Percentiles rank a stretch among this genome's conserved stretches.
Evolutionary conservation across 192 early-diverging fungal genomes (phyloP).

Genomic region (Backusella tuberculispora): DNA sequence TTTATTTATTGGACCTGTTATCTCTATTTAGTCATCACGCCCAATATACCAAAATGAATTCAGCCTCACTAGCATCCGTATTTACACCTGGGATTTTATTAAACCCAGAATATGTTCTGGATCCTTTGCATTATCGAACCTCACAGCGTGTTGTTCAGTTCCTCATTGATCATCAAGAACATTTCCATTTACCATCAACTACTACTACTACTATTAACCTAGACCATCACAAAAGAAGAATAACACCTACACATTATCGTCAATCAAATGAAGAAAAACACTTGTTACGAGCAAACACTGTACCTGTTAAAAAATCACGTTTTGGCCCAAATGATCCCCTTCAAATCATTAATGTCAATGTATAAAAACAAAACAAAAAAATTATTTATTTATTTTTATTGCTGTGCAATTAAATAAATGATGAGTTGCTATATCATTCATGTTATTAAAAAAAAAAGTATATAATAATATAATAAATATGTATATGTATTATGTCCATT

Average conservation of each 20-base stretch:
- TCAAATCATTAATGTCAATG: constrained; percentile 32
- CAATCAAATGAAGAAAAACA: constrained; percentile 21
- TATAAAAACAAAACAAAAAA: background rate
- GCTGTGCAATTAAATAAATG: background rate
- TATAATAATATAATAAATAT: background rate
- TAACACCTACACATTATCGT: constrained; percentile 5
- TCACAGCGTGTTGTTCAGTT: constrained; percentile 77
- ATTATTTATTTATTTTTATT: background rate
- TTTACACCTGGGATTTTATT: constrained; percentile 75
- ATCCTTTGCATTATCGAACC: constrained; percentile 72
- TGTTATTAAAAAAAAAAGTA: background rate
- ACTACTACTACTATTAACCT: background rate
- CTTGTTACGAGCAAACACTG: constrained; percentile 30
- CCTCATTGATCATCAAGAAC: constrained; percentile 60
- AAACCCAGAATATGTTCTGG: constrained; percentile 67
- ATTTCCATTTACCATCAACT: constrained; percentile 29
- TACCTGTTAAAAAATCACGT: constrained; percentile 31
- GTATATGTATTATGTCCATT: background rate
- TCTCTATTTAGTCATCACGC: constrained; percentile 53
- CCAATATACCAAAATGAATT: constrained; percentile 68
- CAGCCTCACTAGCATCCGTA: constrained; percentile 72
- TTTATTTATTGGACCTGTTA: constrained; percentile 72
- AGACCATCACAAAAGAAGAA: constrained; percentile 1
- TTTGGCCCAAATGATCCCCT: constrained; percentile 37
- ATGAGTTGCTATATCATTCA: too few species aligned